Conservation (phyloP, 306 rosid genomes). For the Vachellia pachyceras region DNA sequence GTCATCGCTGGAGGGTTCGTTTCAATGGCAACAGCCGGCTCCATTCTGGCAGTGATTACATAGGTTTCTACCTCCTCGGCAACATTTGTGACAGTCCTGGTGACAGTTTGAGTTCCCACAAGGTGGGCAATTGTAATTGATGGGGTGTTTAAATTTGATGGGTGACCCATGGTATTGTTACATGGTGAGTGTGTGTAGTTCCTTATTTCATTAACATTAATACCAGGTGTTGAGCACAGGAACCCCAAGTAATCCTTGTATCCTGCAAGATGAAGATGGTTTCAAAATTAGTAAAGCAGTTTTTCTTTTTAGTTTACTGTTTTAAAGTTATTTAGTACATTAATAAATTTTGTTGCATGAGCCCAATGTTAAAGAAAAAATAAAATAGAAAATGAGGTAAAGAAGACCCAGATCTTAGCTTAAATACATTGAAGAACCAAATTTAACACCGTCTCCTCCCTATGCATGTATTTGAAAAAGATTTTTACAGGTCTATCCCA, state of each 20-base stretch:
- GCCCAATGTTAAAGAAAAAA: not conserved
- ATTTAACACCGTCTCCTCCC: slow-evolving; percentile 6
- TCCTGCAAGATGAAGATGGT: slow-evolving; percentile 56
- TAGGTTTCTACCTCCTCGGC: slow-evolving; percentile 90
- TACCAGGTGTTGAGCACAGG: slow-evolving; percentile 93
- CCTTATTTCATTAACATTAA: slow-evolving; percentile 76
- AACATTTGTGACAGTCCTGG: slow-evolving; percentile 85
- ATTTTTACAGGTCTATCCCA: not conserved
- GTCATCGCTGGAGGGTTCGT: slow-evolving; percentile 89
- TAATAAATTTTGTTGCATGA: not conserved
- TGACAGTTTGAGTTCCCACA: slow-evolving; percentile 66
- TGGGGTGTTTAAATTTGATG: slow-evolving; percentile 84
- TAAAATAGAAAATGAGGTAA: not conserved
- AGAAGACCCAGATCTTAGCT: not conserved
- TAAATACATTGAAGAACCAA: not conserved
- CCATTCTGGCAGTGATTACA: slow-evolving; percentile 77
- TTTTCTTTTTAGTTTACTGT: not conserved
- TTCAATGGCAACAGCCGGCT: slow-evolving; percentile 84
- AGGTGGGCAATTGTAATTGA: slow-evolving; percentile 88
- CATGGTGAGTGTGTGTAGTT: slow-evolving; percentile 81
- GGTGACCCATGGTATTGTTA: slow-evolving; percentile 74
- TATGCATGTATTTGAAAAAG: slow-evolving; percentile 1
- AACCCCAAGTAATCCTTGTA: slow-evolving; percentile 88
- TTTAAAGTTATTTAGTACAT: not conserved
- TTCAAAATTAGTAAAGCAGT: slow-evolving; percentile 19